A percentile compares a stretch with the other conserved stretches of the same genome.
Conservation (phyloP, 257 asterid species). For the Solanum ossicruentum region DNA sequence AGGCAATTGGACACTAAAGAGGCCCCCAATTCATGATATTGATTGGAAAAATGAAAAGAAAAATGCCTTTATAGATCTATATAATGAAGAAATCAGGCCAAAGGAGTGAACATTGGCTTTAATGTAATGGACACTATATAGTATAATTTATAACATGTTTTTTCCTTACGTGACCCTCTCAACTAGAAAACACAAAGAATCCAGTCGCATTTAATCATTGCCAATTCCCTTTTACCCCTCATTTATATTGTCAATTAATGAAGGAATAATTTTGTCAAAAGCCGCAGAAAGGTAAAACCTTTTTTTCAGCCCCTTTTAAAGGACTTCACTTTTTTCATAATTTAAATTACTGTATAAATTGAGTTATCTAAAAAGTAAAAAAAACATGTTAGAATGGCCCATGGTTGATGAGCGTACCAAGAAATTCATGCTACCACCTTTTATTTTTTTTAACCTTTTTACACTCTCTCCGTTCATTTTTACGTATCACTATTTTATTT, state of each 20-base stretch:
- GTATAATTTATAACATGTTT: background rate
- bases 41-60: background rate
- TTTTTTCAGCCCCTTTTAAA: background rate
- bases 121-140: background rate
- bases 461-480: too few relatives aligned
- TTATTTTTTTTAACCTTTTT: too few relatives aligned
- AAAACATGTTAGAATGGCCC: background rate
- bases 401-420: background rate
- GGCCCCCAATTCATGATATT: background rate
- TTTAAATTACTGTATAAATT: background rate
- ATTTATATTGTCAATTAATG: background rate
- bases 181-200: background rate
- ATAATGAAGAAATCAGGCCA: constrained; percentile 10
- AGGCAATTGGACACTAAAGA: background rate
- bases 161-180: background rate
- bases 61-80: background rate
- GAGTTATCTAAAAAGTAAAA: background rate
- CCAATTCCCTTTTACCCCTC: background rate
- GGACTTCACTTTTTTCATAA: constrained; percentile 17
- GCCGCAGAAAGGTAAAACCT: background rate
- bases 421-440: background rate
- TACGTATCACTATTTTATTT: too few relatives aligned
- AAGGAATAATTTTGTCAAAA: background rate
- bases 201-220: background rate
- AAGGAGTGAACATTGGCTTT: constrained; percentile 12